These are phyloP conservation scores for Coix lacrymajobi DNA, from an alignment of 176 grass and related monocot genomes.

Conservation along the genomic window DNA sequence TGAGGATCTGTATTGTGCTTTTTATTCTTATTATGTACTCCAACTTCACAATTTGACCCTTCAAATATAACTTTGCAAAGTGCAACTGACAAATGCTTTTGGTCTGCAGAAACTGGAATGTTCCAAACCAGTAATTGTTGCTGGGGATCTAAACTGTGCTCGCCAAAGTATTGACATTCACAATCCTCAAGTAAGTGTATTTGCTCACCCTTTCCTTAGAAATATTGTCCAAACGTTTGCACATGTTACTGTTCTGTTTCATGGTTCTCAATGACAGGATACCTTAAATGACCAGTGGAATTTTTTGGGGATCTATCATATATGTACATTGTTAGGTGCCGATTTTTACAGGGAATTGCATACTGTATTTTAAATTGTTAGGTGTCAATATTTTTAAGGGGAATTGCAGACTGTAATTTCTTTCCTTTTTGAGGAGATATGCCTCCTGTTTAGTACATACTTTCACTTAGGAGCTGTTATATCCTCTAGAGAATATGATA, in stretches of 20 bases:
- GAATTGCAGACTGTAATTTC: background rate
- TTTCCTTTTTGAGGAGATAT: background rate
- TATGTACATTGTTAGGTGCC: background rate
- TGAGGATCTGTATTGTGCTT: background rate
- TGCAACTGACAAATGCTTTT: slow-evolving; percentile 16
- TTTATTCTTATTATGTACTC: background rate
- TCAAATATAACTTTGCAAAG: background rate
- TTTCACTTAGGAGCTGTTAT: background rate
- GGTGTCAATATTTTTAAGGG: background rate
- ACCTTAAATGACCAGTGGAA: background rate
- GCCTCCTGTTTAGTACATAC: background rate
- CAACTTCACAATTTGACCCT: background rate
- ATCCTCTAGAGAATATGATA: background rate
- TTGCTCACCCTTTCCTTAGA: background rate
- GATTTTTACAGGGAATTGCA: background rate
- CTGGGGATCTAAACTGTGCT: slow-evolving; percentile 77
- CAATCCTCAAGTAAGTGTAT: slow-evolving; percentile 68
- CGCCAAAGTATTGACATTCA: slow-evolving; percentile 79
- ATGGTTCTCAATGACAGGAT: background rate
- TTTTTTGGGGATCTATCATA: background rate
- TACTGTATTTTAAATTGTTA: background rate
- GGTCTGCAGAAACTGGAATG: slow-evolving; percentile 71
- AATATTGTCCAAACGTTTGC: slow-evolving; percentile 1
- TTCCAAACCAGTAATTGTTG: slow-evolving; percentile 79
- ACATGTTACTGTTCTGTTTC: background rate